A percentile compares a stretch with the other conserved stretches of the same genome.
Conservation (phyloP, 306 rosid species). For the Trifolium fragiferum region DNA sequence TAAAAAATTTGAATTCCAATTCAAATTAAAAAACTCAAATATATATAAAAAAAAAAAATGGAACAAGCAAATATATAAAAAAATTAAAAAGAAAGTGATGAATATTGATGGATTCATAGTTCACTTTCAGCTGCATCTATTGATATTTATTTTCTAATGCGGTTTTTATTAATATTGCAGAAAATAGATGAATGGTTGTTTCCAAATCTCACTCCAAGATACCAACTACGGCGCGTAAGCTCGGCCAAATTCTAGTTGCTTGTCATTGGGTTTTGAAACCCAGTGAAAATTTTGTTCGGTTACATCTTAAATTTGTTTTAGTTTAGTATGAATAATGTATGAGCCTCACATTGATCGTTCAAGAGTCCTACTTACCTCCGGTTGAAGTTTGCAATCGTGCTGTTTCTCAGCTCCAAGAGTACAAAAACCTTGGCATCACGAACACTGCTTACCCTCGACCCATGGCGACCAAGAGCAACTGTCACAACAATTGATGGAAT, state of each 20-base stretch:
- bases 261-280: not conserved
- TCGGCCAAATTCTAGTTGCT: conserved; percentile 42
- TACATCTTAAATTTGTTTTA: not conserved
- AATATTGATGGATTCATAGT: not conserved
- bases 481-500: too few relatives aligned
- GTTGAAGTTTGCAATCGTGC: too few relatives aligned
- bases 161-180: conserved; percentile 45
- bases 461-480: too few relatives aligned
- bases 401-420: too few relatives aligned
- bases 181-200: conserved; percentile 43
- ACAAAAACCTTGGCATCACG: too few relatives aligned
- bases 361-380: too few relatives aligned
- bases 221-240: conserved; percentile 46
- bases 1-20: not conserved
- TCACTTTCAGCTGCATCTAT: not conserved
- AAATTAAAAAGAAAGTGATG: not conserved
- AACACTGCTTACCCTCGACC: too few relatives aligned
- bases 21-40: too few relatives aligned
- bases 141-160: conserved; percentile 3
- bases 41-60: too few relatives aligned
- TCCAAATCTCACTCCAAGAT: conserved; percentile 36
- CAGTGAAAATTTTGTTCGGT: not conserved
- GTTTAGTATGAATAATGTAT: not conserved
- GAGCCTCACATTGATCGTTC: too few relatives aligned
- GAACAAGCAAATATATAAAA: too few relatives aligned